Conservation (phyloP, 768 basidiomycete genomes). For the Boletus vinaceobasis region DNA sequence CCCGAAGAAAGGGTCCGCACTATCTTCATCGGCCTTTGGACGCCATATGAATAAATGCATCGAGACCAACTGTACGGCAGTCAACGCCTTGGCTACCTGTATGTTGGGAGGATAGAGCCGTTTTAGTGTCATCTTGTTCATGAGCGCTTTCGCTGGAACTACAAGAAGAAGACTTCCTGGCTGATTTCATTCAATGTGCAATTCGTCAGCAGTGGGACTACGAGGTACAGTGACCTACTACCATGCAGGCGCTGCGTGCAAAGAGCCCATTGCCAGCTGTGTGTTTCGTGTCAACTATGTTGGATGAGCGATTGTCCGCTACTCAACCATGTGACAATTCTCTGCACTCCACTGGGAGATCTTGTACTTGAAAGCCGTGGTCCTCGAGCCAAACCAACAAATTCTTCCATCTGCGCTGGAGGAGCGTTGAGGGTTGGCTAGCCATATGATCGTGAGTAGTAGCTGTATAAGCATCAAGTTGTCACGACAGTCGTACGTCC, state of each 20-base stretch:
- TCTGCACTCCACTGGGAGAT: slow-evolving; percentile 51
- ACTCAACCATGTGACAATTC: slow-evolving; percentile 48
- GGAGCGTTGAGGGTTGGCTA: not conserved
- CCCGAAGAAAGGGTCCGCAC: slow-evolving; percentile 55
- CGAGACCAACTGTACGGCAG: slow-evolving; percentile 73
- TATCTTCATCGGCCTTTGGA: slow-evolving; percentile 41
- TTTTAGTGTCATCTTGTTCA: slow-evolving; percentile 70
- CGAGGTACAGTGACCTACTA: slow-evolving; percentile 24
- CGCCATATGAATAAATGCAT: slow-evolving; percentile 75
- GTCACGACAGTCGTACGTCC: not conserved
- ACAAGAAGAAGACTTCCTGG: slow-evolving; percentile 60
- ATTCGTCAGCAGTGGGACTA: not conserved
- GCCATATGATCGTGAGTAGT: slow-evolving; percentile 1
- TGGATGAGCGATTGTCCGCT: slow-evolving; percentile 1
- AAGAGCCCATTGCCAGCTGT: slow-evolving; percentile 70
- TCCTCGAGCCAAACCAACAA: slow-evolving; percentile 52
- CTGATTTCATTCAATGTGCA: slow-evolving; percentile 26
- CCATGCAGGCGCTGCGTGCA: slow-evolving; percentile 41
- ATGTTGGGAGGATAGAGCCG: slow-evolving; percentile 48
- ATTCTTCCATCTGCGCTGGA: slow-evolving; percentile 37
- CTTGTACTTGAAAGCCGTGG: slow-evolving; percentile 45
- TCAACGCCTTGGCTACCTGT: slow-evolving; percentile 32
- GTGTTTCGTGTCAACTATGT: slow-evolving; percentile 4
- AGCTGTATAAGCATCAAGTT: not conserved
- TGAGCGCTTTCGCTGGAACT: slow-evolving; percentile 64